phyloP scores from a whole-genome alignment of 2,329 filamentous ascomycete genomes.

The Colletotrichum eremochloae region DNA sequence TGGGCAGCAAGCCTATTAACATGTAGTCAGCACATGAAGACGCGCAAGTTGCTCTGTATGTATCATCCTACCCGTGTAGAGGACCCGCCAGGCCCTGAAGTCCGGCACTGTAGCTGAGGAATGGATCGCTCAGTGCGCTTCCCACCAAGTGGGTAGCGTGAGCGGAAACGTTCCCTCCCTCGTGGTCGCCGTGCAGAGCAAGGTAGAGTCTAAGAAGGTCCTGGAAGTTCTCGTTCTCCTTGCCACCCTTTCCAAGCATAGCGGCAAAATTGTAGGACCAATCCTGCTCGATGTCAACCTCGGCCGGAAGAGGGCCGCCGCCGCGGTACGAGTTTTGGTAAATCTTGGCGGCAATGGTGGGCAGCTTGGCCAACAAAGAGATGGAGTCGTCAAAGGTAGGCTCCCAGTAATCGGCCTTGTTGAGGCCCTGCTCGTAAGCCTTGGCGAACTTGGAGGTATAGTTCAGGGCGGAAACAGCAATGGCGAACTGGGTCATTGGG shows the following conservation, averaged over 20 bases:
- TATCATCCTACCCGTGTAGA: slow-evolving; percentile 50
- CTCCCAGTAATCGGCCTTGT: slow-evolving; percentile 99
- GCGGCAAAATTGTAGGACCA: slow-evolving; percentile 99
- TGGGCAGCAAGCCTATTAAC: slow-evolving; percentile 83
- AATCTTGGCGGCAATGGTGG: slow-evolving; percentile 96
- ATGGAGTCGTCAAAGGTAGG: slow-evolving; percentile 97
- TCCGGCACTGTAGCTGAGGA: slow-evolving; percentile 95
- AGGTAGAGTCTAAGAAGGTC: slow-evolving; percentile 95
- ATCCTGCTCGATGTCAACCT: slow-evolving; percentile 87
- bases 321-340: slow-evolving; percentile 92
- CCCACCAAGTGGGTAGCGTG: slow-evolving; percentile 96
- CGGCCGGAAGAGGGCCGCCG: slow-evolving; percentile 77
- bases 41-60: not conserved
- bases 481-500: slow-evolving; percentile 98
- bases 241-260: slow-evolving; percentile 91
- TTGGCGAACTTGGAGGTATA: slow-evolving; percentile 95
- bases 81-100: slow-evolving; percentile 96
- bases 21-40: slow-evolving; percentile 19
- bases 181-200: slow-evolving; percentile 96
- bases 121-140: slow-evolving; percentile 92
- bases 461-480: slow-evolving; percentile 95
- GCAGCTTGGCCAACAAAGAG: slow-evolving; percentile 93
- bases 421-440: slow-evolving; percentile 89
- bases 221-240: slow-evolving; percentile 93
- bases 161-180: slow-evolving; percentile 97